Evolutionary conservation across 768 basidiomycete genomes (phyloP), one percentile per base, ranked within the genome.

Genomic region (Tricholoma matsutake): DNA sequence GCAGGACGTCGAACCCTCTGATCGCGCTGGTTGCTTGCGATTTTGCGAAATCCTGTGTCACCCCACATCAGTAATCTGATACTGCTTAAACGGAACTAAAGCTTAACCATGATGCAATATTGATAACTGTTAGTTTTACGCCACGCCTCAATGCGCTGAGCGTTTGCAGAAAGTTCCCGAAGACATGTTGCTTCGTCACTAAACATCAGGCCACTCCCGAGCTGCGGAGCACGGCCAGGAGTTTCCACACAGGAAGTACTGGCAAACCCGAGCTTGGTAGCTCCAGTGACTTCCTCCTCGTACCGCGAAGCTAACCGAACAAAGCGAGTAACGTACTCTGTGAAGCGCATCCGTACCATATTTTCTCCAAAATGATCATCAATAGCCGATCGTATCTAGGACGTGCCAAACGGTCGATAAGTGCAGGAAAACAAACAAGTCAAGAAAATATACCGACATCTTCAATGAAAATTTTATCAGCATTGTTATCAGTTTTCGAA

Each of bases 101-200:
- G 31, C 31, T 34, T 61, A 64, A 96, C 96, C 73, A 77, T 75
- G 58, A 86, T 81, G 66, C 79, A 89, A 62, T 91, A 83, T 58
- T 84, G 81, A 72, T 98, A 97, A 57, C 84, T 87, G 63, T 84
- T 86, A 4, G 92, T 96, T 69, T 83, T 83, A 63, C 91, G 79
- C 96, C 96, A 99, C 7, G 89, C 96, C 69, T 98, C 97, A 39
- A 98, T 94, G 35, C 96, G 84, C 66, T 86, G 85, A 1, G 88
- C 86, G 65, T 95, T 94, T 32, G 81, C 78, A 43, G 81, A 78
- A 57, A 97, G 78, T 70, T 99, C 96, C 63, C 83, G 84, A 61
- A 79, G 67, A 49, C 85, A 85, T 11, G 79, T 73, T 0, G 71
- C 71, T 20, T 96, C 94, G 59, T 96, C 94, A 13, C 76, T 72